These are phyloP conservation scores for Mariannaea elegans DNA, from an alignment of 2,329 filamentous ascomycete species.

Conservation along the genomic window DNA sequence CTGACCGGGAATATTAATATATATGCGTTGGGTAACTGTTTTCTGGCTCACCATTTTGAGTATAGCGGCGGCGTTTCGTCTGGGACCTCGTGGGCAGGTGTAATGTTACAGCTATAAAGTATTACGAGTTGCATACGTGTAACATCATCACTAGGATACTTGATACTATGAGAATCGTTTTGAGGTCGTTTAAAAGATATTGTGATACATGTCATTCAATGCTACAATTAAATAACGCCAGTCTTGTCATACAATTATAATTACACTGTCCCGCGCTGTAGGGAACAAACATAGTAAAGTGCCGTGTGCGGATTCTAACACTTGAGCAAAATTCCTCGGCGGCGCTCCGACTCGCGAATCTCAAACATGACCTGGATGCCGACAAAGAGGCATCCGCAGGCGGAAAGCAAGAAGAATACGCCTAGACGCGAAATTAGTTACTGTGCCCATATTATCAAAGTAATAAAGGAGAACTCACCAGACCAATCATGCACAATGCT, in stretches of 20 bases:
- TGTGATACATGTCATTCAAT: slow-evolving; percentile 16
- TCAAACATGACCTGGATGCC: slow-evolving; percentile 97
- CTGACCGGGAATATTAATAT: slow-evolving; percentile 29
- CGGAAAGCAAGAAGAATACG: slow-evolving; percentile 74
- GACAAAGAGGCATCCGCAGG: slow-evolving; percentile 81
- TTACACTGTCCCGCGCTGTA: slow-evolving; percentile 21
- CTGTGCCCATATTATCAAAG: neutral
- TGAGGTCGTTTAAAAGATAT: neutral
- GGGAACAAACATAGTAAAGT: neutral
- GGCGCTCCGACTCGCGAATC: slow-evolving; percentile 83
- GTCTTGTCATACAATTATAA: slow-evolving; percentile 24
- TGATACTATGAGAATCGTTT: neutral
- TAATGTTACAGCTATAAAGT: neutral
- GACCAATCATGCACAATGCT: slow-evolving; percentile 81
- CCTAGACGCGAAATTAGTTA: slow-evolving; percentile 56
- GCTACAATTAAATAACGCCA: neutral
- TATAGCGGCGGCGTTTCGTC: slow-evolving; percentile 10
- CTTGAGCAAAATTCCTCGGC: slow-evolving; percentile 83
- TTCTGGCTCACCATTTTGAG: neutral
- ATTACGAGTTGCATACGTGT: neutral
- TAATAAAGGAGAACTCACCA: slow-evolving; percentile 53
- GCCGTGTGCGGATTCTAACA: slow-evolving; percentile 61
- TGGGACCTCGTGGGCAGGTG: slow-evolving; percentile 4
- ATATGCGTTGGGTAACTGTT: neutral
- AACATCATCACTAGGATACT: slow-evolving; percentile 6